phyloP scores from a whole-genome alignment of 805 yeast genomes.

The Lachancea cidri region DNA sequence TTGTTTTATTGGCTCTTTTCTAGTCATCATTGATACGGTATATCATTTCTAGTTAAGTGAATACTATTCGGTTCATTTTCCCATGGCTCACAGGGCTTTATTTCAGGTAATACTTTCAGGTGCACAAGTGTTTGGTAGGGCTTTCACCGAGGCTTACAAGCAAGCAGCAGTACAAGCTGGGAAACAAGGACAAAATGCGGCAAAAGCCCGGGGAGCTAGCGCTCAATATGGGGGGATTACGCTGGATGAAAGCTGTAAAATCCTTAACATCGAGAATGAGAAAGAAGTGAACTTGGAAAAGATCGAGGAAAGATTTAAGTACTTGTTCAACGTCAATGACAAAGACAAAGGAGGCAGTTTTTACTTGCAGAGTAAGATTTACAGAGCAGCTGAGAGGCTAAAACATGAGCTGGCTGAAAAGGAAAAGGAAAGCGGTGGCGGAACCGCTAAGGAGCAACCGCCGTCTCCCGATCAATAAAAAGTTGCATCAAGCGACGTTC shows the following conservation, averaged over 20 bases:
- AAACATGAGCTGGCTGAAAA: slow-evolving; percentile 56
- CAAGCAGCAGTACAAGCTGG: slow-evolving; percentile 96
- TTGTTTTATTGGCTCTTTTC: no score
- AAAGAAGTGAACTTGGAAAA: slow-evolving; percentile 51
- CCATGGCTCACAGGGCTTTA: slow-evolving; percentile 85
- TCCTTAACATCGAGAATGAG: slow-evolving; percentile 68
- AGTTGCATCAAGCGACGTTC: background rate
- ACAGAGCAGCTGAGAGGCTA: slow-evolving; percentile 88
- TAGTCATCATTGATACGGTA: no score
- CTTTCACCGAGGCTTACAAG: slow-evolving; percentile 93
- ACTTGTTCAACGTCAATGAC: slow-evolving; percentile 81
- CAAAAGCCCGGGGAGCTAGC: slow-evolving; percentile 36
- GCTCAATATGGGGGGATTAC: slow-evolving; percentile 67
- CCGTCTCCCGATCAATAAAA: background rate
- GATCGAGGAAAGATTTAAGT: slow-evolving; percentile 66
- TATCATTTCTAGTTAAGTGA: no score
- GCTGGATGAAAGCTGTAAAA: slow-evolving; percentile 86
- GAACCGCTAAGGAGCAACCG: background rate
- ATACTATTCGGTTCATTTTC: no score
- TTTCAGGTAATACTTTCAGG: slow-evolving; percentile 91
- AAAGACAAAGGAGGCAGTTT: slow-evolving; percentile 96
- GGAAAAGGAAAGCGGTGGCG: slow-evolving; percentile 9
- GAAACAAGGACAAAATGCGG: slow-evolving; percentile 49
- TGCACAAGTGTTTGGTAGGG: slow-evolving; percentile 91
- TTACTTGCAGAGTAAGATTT: slow-evolving; percentile 87